Conservation (phyloP, 257 asterid genomes). For the Scutellaria baicalensis region DNA sequence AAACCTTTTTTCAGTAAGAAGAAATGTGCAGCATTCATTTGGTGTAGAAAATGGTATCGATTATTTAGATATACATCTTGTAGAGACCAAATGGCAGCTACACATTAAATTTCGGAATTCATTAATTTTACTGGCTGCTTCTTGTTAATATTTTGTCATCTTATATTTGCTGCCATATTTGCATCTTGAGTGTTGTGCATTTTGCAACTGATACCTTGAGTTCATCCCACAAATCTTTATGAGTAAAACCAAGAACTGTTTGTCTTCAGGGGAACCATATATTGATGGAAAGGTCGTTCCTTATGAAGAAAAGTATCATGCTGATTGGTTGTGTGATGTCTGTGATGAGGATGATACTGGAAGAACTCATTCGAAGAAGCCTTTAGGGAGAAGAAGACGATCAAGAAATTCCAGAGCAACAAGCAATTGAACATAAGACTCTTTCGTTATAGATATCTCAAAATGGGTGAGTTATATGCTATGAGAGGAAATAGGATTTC, state of each 20-base stretch:
- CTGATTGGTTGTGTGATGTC: constrained; percentile 18
- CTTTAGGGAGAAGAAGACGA: constrained; percentile 13
- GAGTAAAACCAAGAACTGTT: not conserved
- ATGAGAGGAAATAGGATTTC: too few relatives aligned
- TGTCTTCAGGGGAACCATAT: constrained; percentile 33
- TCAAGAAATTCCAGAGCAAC: constrained; percentile 2
- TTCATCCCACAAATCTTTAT: not conserved
- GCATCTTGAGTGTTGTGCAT: not conserved
- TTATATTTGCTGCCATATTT: not conserved
- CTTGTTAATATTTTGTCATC: not conserved
- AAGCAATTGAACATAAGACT: not conserved
- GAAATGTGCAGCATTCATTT: too few relatives aligned
- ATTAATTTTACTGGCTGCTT: not conserved
- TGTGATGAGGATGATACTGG: not conserved
- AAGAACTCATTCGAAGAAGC: constrained; percentile 5
- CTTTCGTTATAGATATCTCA: not conserved
- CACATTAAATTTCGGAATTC: not conserved
- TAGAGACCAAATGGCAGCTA: not conserved
- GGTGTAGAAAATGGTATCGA: not conserved
- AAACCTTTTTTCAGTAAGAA: too few relatives aligned
- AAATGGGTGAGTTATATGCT: not conserved
- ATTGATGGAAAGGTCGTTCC: constrained; percentile 26
- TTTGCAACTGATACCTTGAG: not conserved
- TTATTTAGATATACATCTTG: not conserved
- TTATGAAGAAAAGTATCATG: constrained; percentile 35